phyloP scores from a whole-genome alignment of 2,329 filamentous ascomycete species.

The Alternaria hordeiaustralica region DNA sequence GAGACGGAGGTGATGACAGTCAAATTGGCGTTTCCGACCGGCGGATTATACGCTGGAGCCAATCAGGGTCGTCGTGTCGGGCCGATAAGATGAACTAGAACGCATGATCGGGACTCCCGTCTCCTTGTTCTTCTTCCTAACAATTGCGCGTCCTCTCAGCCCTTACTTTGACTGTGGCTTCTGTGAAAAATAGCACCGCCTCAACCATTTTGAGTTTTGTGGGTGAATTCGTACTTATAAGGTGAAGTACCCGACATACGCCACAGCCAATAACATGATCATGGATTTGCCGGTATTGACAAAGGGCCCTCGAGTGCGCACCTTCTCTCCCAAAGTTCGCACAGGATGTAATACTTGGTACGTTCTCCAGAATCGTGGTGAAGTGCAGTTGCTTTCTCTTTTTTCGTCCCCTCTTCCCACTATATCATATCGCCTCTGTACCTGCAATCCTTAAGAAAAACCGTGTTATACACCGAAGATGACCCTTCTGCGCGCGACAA shows the following conservation, averaged over 20 bases:
- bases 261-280: conserved; percentile 1
- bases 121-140: background rate
- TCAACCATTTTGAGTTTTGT: background rate
- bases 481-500: background rate
- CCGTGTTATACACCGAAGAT: background rate
- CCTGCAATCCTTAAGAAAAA: background rate
- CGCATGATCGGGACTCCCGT: background rate
- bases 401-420: background rate
- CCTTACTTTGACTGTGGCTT: background rate
- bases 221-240: background rate
- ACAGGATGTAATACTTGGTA: conserved; percentile 19
- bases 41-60: background rate
- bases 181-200: background rate
- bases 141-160: background rate
- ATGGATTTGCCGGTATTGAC: background rate
- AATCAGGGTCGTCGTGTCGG: background rate
- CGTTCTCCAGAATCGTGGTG: background rate
- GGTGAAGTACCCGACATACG: background rate
- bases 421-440: background rate
- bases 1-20: background rate
- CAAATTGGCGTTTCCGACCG: background rate
- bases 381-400: background rate
- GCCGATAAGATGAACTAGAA: background rate
- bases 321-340: conserved; percentile 10
- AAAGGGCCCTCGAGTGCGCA: conserved; percentile 6